A percentile compares a stretch with the other conserved stretches of the same genome.
Evolutionary conservation across 441 rosid genomes (phyloP).

Genomic region (Cnidoscolus chayamansa): DNA sequence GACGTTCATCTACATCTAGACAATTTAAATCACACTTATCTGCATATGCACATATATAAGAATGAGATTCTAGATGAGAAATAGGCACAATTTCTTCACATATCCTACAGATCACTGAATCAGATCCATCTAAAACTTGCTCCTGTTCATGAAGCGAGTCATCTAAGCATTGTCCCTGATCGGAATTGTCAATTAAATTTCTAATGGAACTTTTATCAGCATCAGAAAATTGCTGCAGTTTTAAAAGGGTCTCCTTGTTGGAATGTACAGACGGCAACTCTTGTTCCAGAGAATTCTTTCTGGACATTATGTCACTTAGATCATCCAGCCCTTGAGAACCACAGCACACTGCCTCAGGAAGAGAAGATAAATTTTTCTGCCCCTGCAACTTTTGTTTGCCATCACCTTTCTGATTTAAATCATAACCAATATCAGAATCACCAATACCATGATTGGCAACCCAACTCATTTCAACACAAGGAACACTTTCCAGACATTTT

Average conservation of each 20-base stretch:
- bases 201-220: conserved; percentile 22
- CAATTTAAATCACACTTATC: conserved; percentile 73
- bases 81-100: conserved; percentile 80
- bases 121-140: conserved; percentile 42
- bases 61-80: conserved; percentile 71
- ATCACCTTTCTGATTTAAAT: conserved; percentile 33
- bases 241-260: conserved; percentile 29
- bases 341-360: conserved; percentile 27
- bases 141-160: conserved; percentile 34
- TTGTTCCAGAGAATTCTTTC: conserved; percentile 29
- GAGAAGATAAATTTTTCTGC: conserved; percentile 33
- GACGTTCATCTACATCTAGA: conserved; percentile 67
- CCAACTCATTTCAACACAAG: conserved; percentile 70
- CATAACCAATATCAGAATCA: conserved; percentile 36
- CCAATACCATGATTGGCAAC: conserved; percentile 36
- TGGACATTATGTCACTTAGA: conserved; percentile 30
- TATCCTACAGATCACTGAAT: conserved; percentile 67
- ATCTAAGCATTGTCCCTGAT: conserved; percentile 36
- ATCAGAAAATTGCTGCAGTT: conserved; percentile 31
- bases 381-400: conserved; percentile 26
- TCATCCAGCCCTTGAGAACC: conserved; percentile 28
- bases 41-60: conserved; percentile 84
- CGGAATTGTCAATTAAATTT: conserved; percentile 24
- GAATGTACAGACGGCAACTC: conserved; percentile 33
- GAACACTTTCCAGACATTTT: conserved; percentile 72